These are phyloP conservation scores for Cladosporium cucumerinum DNA, from an alignment of 2,329 filamentous ascomycete species.

Conservation along the genomic window DNA sequence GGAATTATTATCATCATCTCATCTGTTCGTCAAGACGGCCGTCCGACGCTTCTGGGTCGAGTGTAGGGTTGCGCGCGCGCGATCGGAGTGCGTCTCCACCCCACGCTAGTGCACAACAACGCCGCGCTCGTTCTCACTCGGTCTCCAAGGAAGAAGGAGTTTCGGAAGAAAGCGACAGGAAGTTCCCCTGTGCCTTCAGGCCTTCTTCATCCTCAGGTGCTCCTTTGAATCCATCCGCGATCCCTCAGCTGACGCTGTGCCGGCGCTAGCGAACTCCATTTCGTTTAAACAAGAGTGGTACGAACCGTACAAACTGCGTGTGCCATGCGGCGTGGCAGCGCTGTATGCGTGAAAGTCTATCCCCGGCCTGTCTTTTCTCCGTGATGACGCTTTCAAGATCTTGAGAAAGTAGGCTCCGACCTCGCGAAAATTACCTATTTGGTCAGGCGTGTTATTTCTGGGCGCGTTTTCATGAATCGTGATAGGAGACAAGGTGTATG, in stretches of 20 bases:
- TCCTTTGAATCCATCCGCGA: slow-evolving; percentile 6
- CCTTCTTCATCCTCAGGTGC: slow-evolving; percentile 12
- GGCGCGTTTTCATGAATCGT: background rate
- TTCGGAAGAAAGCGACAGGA: slow-evolving; percentile 9
- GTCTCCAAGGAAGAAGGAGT: slow-evolving; percentile 1
- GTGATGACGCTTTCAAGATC: background rate
- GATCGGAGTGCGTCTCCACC: background rate
- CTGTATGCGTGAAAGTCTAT: background rate
- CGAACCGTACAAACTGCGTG: background rate
- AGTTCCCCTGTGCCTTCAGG: slow-evolving; percentile 2
- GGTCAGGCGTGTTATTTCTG: background rate
- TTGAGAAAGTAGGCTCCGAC: background rate
- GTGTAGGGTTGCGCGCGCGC: background rate
- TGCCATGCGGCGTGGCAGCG: background rate
- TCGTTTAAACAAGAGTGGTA: background rate
- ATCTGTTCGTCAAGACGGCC: background rate
- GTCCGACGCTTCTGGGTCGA: background rate
- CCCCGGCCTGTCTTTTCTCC: background rate
- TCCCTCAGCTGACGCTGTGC: slow-evolving; percentile 12
- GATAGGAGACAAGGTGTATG: background rate
- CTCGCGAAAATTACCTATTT: background rate
- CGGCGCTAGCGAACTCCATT: slow-evolving; percentile 4
- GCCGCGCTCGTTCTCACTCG: background rate
- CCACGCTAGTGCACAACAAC: background rate
- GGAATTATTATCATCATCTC: background rate